phyloP scores from a whole-genome alignment of 352 stramenopile species.

The Phytophthora agathidicida region DNA sequence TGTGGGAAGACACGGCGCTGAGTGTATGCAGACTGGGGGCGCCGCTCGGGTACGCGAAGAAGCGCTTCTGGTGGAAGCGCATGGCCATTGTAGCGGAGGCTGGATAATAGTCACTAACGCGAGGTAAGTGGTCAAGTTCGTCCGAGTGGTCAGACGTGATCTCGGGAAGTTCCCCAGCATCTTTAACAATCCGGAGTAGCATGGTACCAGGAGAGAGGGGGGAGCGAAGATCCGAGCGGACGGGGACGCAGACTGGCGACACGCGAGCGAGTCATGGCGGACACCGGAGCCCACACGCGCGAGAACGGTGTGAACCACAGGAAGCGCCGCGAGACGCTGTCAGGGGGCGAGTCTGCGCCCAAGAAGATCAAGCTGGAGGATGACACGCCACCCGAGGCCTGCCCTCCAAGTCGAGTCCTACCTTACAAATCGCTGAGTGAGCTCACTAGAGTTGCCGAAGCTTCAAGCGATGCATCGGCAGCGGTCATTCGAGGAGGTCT shows the following conservation, averaged over 20 bases:
- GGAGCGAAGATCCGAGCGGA: constrained; percentile 15
- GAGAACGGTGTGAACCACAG: constrained; percentile 28
- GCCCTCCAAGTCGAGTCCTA: no score
- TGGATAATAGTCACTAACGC: constrained; percentile 7
- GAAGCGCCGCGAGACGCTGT: constrained; percentile 36
- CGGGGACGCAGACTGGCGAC: background rate
- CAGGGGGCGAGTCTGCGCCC: constrained; percentile 13
- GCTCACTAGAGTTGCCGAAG: no score
- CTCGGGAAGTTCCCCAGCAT: no score
- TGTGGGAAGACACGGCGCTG: constrained; percentile 34
- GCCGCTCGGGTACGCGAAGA: constrained; percentile 66
- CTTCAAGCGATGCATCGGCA: no score
- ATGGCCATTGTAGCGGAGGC: constrained; percentile 16
- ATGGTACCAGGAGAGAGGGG: background rate
- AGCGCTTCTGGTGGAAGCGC: constrained; percentile 62
- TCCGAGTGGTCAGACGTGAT: no score
- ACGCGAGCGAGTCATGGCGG: constrained; percentile 8
- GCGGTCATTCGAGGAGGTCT: no score
- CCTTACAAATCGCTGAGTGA: no score
- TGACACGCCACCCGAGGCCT: constrained; percentile 52
- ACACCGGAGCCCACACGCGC: constrained; percentile 7
- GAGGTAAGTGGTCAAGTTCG: no score
- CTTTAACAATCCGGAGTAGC: no score
- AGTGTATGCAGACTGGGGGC: constrained; percentile 68
- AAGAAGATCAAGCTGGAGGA: constrained; percentile 68